These are phyloP conservation scores for Monosporascus sp. DNA, from an alignment of 2,329 filamentous ascomycete species.

Conservation along the genomic window DNA sequence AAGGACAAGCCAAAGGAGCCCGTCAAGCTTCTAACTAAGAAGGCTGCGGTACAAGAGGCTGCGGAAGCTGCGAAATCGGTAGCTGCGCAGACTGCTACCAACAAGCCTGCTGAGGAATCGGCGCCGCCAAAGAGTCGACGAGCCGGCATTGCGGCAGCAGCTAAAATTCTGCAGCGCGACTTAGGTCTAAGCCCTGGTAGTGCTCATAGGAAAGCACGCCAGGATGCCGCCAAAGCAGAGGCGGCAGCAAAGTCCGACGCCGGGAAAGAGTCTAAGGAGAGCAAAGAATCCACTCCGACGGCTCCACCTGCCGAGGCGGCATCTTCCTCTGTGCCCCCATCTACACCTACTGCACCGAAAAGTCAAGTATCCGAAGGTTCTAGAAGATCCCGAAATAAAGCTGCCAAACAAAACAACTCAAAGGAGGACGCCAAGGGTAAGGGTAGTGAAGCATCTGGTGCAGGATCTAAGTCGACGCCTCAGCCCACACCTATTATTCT, in stretches of 20 bases:
- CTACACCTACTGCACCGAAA: conserved; percentile 24
- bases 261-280: conserved; percentile 19
- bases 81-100: conserved; percentile 30
- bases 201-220: conserved; percentile 55
- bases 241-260: conserved; percentile 35
- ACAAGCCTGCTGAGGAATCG: conserved; percentile 25
- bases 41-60: conserved; percentile 44
- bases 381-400: conserved; percentile 29
- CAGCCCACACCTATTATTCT: conserved; percentile 25
- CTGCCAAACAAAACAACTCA: conserved; percentile 23
- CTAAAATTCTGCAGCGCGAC: conserved; percentile 61
- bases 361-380: conserved; percentile 28
- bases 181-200: conserved; percentile 59
- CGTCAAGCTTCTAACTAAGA: conserved; percentile 60
- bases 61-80: conserved; percentile 41
- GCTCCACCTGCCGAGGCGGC: conserved; percentile 15
- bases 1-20: conserved; percentile 53
- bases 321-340: conserved; percentile 13
- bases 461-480: conserved; percentile 20
- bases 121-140: conserved; percentile 50
- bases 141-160: conserved; percentile 58
- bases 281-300: conserved; percentile 12
- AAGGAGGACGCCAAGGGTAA: conserved; percentile 23
- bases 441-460: conserved; percentile 11
- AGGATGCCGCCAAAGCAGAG: conserved; percentile 54